Base-by-base conservation (phyloP, 495 filamentous ascomycete genomes). In the Penicillium salamii region DNA sequence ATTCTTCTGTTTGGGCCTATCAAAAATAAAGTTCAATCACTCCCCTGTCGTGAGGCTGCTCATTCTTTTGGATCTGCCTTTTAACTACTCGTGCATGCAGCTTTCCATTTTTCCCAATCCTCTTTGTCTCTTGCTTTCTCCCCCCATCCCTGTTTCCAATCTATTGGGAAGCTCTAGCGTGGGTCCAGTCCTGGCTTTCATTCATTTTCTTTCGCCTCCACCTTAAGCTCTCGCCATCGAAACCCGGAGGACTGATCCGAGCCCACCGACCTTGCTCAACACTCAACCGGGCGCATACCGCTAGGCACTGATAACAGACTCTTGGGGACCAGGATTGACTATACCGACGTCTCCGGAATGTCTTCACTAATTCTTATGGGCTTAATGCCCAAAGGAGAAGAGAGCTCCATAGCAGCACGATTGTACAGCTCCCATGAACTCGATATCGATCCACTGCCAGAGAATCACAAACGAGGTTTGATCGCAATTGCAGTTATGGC, bases 401-500 rank as follows among this genome's bases (percentile, higher is more conserved):
- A 49, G 1, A 28, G 61, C 28, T 31, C 45, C 8, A 46, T 71
- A 28, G 54, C 34, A 12, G 58, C 55, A n/a, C 62, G 67, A 40
- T 42, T 64, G 42, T 51, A 44, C 29, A 46, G 8, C 37, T 34
- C 49, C 20, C 19, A 38, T 3, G 36, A 36, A 5, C 34, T 58
- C 36, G 56, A 67, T 46, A 69, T 75, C 34, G 54, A 64, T 33
- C 81, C 81, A 39, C 65, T 86, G 12, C 78, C 81, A 4, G 42
- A 46, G 0, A 67, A 66, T 24, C 75, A 83, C 32, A 67, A 61
- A 35, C 62, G 69, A 51, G 82, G 81, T 11, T 68, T 83, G 5
- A 74, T 79, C 13, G 78, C 77, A 2, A 72, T 86, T 37, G 67
- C 78, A 21, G 57, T 75, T 46, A 83, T 86, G 53, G 81, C 76